phyloP scores from a whole-genome alignment of 169 alveolate species.

The Babesia bigemina region DNA sequence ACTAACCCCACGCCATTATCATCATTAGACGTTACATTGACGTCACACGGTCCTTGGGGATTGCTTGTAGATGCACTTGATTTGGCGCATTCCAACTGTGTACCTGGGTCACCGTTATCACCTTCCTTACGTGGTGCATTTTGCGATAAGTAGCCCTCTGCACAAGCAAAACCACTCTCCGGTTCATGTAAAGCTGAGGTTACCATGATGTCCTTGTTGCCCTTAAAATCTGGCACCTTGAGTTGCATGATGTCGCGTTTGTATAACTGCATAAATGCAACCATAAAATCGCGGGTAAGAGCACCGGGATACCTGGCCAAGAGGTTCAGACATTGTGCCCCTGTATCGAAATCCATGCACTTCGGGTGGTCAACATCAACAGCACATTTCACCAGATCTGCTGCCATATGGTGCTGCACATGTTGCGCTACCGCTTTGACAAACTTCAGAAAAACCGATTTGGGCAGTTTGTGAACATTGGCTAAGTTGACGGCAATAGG shows the following conservation, averaged over 20 bases:
- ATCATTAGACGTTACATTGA: background rate
- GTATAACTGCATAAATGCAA: conserved; percentile 36
- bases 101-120: too few relatives aligned
- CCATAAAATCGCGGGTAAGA: conserved; percentile 25
- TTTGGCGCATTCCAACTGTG: too few relatives aligned
- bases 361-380: background rate
- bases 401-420: conserved; percentile 10
- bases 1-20: background rate
- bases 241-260: conserved; percentile 7
- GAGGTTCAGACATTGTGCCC: conserved; percentile 7
- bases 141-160: too few relatives aligned
- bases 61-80: too few relatives aligned
- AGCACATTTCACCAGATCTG: conserved; percentile 22
- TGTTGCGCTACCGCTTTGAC: conserved; percentile 16
- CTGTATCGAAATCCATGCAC: conserved; percentile 54
- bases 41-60: too few relatives aligned
- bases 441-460: conserved; percentile 33
- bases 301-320: conserved; percentile 23
- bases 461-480: conserved; percentile 46
- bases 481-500: conserved; percentile 31
- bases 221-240: background rate
- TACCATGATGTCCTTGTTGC: too few relatives aligned
- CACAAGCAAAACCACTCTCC: too few relatives aligned
- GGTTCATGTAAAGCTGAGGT: too few relatives aligned
- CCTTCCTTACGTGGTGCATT: too few relatives aligned